These are phyloP conservation scores for Leucocoprinus sp. DNA, from an alignment of 768 basidiomycete species.

Conservation along the genomic window DNA sequence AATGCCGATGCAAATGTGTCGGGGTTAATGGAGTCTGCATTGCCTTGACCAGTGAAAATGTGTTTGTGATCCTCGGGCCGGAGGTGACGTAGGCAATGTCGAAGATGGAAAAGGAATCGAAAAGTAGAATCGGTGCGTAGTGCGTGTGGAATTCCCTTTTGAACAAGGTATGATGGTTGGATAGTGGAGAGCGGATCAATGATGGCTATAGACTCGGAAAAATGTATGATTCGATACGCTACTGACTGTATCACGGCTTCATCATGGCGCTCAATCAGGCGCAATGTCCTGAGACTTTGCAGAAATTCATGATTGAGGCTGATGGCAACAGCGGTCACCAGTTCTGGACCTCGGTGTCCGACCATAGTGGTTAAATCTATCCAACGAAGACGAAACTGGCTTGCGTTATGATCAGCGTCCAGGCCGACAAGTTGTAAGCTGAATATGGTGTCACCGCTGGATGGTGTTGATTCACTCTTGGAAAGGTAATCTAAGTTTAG, in stretches of 20 bases:
- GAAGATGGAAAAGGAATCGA: conserved; percentile 72
- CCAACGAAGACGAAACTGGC: conserved; percentile 8
- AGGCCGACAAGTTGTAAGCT: conserved; percentile 15
- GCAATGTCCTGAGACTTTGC: conserved; percentile 18
- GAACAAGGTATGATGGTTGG: conserved; percentile 78
- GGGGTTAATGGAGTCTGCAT: conserved; percentile 14
- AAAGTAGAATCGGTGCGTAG: conserved; percentile 65
- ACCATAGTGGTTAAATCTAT: conserved; percentile 21
- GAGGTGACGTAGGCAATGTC: conserved; percentile 49
- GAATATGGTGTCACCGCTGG: conserved; percentile 21
- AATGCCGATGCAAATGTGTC: conserved; percentile 28
- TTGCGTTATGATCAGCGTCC: conserved; percentile 11
- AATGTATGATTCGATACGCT: conserved; percentile 40
- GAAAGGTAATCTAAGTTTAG: conserved; percentile 22
- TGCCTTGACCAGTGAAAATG: conserved; percentile 8
- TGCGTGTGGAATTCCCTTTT: conserved; percentile 58
- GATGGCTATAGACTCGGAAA: conserved; percentile 40
- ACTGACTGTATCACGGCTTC: conserved; percentile 28
- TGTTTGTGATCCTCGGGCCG: conserved; percentile 20
- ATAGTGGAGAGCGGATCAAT: conserved; percentile 77
- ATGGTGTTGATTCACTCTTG: conserved; percentile 21
- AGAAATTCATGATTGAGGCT: conserved; percentile 20
- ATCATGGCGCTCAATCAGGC: conserved; percentile 22
- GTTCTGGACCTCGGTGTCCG: conserved; percentile 36
- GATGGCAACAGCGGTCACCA: conserved; percentile 26